A percentile compares a stretch with the other conserved stretches of the same genome.
These are phyloP conservation scores for Fusarium agapanthi DNA, from an alignment of 2,329 filamentous ascomycete genomes.

Conservation along the genomic window DNA sequence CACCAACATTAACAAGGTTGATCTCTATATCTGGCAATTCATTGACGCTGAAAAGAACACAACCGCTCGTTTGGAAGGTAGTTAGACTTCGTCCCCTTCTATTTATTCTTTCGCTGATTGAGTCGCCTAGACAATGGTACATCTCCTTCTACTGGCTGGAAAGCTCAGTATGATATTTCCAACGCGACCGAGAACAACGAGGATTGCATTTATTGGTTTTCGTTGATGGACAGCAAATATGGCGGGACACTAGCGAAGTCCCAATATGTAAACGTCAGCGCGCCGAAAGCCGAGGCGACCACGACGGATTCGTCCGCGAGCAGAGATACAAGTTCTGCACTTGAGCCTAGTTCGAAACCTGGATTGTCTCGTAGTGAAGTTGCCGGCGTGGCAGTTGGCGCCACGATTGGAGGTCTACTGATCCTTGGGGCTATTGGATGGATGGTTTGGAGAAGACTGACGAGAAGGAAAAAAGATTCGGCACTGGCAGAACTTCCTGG, in stretches of 20 bases:
- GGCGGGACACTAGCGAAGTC: not conserved
- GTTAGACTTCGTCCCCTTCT: no score
- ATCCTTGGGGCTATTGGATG: not conserved
- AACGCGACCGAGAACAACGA: not conserved
- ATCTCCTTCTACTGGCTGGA: not conserved
- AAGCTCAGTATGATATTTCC: not conserved
- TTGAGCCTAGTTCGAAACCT: not conserved
- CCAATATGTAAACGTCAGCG: constrained; percentile 1
- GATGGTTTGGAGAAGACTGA: not conserved
- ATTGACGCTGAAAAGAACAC: not conserved
- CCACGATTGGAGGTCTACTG: not conserved
- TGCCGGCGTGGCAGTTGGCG: not conserved
- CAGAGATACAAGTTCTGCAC: not conserved
- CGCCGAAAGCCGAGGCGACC: not conserved
- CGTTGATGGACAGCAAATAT: not conserved
- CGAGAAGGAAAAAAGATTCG: not conserved
- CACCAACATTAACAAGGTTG: not conserved
- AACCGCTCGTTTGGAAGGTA: not conserved
- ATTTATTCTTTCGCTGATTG: not conserved
- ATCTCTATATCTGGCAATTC: not conserved
- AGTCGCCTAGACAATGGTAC: not conserved
- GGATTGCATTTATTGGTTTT: not conserved
- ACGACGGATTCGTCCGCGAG: not conserved
- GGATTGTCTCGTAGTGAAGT: not conserved
- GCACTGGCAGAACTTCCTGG: not conserved